Evolutionary conservation across 176 grass and related monocot species (phyloP).

Genomic region (Saccharum spontaneum): DNA sequence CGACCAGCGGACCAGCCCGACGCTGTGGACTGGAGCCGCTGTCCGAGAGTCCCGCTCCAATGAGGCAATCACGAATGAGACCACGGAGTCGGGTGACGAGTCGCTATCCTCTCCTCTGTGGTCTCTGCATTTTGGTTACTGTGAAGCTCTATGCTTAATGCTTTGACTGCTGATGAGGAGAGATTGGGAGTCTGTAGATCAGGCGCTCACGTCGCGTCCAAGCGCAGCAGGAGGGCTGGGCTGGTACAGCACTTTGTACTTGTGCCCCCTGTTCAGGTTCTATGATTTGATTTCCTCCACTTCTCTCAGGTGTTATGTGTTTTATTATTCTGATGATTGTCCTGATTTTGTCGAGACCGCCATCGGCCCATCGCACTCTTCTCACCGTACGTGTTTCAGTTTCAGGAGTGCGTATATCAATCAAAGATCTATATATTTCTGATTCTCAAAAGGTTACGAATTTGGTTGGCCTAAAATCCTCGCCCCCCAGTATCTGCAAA

Average conservation of each 20-base stretch:
- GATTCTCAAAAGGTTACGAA: neutral
- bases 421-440: neutral
- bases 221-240: neutral
- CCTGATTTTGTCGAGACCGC: neutral
- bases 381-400: neutral
- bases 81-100: neutral
- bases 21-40: neutral
- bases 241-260: neutral
- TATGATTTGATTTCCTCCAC: neutral
- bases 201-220: neutral
- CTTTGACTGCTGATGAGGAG: neutral
- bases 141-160: neutral
- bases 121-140: neutral
- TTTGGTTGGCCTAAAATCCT: neutral
- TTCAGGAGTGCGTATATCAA: neutral
- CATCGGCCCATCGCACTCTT: neutral
- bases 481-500: neutral
- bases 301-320: neutral
- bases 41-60: neutral
- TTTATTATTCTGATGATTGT: neutral
- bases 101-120: neutral
- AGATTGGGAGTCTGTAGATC: too few relatives aligned
- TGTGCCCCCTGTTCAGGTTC: neutral
- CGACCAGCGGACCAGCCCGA: constrained; percentile 18
- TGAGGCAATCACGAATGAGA: too few relatives aligned